Percentiles rank a stretch among this genome's conserved stretches.
These are phyloP conservation scores for Echinosophora koreensis DNA, from an alignment of 306 rosid genomes.

Conservation along the genomic window DNA sequence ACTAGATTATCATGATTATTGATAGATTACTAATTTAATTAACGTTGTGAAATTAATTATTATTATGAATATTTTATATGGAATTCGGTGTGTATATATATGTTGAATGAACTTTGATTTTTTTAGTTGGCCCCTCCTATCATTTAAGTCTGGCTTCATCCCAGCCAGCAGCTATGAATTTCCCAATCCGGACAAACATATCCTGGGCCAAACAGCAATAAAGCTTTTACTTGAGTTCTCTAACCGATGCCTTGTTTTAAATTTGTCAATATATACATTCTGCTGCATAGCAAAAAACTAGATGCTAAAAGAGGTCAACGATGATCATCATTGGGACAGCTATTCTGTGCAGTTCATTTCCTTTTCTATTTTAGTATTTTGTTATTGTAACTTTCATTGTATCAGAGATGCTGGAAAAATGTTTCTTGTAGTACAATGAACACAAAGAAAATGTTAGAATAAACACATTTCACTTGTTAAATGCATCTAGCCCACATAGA, in stretches of 20 bases:
- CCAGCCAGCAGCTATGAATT: background rate
- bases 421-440: background rate
- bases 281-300: background rate
- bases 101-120: too few relatives aligned
- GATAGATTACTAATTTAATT: too few relatives aligned
- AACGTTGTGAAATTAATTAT: too few relatives aligned
- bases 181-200: background rate
- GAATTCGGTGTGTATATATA: too few relatives aligned
- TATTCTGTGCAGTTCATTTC: background rate
- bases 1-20: too few relatives aligned
- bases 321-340: background rate
- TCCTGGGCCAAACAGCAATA: background rate
- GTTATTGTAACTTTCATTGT: background rate
- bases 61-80: too few relatives aligned
- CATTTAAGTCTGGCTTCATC: too few relatives aligned
- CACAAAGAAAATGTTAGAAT: background rate
- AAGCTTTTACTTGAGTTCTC: background rate
- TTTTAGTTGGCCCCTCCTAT: too few relatives aligned
- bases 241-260: background rate
- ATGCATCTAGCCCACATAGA: too few relatives aligned
- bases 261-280: background rate
- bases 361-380: background rate
- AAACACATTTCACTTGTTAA: too few relatives aligned
- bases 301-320: background rate
- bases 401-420: background rate